phyloP scores from a whole-genome alignment of 2,329 filamentous ascomycete genomes.

The Colletotrichum eleusines region DNA sequence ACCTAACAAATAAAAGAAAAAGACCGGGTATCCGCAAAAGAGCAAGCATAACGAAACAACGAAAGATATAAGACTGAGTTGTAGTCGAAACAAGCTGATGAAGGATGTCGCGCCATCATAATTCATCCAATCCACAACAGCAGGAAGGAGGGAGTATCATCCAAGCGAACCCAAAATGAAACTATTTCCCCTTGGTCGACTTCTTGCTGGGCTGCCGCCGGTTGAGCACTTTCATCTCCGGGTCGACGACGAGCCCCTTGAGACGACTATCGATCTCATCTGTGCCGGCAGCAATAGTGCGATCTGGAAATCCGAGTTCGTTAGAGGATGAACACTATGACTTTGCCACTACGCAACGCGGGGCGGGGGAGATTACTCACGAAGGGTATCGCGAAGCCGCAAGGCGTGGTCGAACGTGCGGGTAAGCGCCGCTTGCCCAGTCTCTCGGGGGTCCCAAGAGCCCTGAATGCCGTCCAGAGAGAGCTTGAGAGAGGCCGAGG shows the following conservation, averaged over 20 bases:
- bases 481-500: slow-evolving; percentile 38
- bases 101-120: not conserved
- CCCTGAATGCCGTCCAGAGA: not conserved
- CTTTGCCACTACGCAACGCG: not conserved
- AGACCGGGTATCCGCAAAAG: not conserved
- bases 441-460: not conserved
- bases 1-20: not conserved
- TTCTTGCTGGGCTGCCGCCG: slow-evolving; percentile 21
- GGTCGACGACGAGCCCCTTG: slow-evolving; percentile 34
- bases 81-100: not conserved
- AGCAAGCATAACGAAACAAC: not conserved
- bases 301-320: slow-evolving; percentile 1
- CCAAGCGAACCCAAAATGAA: not conserved
- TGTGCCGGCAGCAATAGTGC: slow-evolving; percentile 6
- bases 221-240: slow-evolving; percentile 34
- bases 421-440: slow-evolving; percentile 7
- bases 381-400: slow-evolving; percentile 49
- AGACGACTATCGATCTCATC: slow-evolving; percentile 25
- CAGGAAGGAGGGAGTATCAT: no score
- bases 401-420: slow-evolving; percentile 30
- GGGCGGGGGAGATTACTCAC: slow-evolving; percentile 45
- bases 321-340: not conserved
- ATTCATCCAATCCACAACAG: not conserved
- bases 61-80: not conserved
- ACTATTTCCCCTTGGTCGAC: not conserved